Conservation (phyloP, 257 asterid species). For the Gentiana dahurica region DNA sequence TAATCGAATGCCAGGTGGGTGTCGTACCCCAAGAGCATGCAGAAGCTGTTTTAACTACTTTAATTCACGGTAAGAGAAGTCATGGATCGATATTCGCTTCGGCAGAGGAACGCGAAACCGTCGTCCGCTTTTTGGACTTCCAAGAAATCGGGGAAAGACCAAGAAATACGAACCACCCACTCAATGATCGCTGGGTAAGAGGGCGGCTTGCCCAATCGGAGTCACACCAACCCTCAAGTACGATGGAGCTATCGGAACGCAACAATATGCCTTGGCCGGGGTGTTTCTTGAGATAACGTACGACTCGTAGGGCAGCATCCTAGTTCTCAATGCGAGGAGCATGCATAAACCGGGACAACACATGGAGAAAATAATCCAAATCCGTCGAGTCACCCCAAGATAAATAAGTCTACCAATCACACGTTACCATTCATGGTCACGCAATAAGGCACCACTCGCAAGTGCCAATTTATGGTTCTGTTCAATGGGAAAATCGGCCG, state of each 20-base stretch:
- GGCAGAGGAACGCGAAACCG: neutral
- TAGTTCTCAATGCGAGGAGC: neutral
- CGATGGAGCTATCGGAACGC: neutral
- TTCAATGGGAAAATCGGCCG: neutral
- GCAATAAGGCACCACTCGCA: neutral
- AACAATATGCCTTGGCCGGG: neutral
- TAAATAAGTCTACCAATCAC: neutral
- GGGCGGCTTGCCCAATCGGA: neutral
- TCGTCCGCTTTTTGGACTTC: neutral
- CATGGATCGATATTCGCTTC: neutral
- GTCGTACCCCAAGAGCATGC: no score
- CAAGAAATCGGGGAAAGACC: neutral
- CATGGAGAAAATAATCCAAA: neutral
- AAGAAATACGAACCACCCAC: neutral
- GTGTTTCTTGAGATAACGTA: neutral
- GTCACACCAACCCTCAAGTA: neutral
- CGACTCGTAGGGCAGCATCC: neutral
- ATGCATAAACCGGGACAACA: slow-evolving; percentile 3
- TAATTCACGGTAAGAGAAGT: neutral
- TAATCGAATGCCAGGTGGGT: no score
- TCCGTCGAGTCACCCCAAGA: neutral
- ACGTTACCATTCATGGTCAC: neutral
- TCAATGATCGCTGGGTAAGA: neutral
- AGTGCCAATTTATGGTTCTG: neutral
- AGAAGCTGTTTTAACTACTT: neutral